A percentile compares a stretch with the other conserved stretches of the same genome.
Conservation (phyloP, 1,284 basidiomycete species). For the Pholiota adiposa region DNA sequence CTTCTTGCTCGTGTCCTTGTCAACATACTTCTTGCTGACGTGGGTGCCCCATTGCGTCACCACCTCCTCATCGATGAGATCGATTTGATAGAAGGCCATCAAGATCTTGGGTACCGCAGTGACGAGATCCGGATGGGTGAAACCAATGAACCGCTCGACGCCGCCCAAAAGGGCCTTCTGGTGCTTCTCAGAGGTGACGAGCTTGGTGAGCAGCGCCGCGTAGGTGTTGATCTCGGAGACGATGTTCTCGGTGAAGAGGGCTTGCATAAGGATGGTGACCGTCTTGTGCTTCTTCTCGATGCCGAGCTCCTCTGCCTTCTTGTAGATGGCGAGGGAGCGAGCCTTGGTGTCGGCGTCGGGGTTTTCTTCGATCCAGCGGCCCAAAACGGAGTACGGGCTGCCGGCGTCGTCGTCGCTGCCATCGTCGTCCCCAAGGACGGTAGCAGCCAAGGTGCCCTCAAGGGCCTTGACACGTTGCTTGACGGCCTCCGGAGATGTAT, state of each 20-base stretch:
- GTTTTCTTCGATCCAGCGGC: conserved; percentile 87
- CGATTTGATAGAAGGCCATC: conserved; percentile 94
- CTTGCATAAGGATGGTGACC: conserved; percentile 83
- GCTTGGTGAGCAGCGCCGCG: conserved; percentile 81
- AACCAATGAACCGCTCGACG: conserved; percentile 82
- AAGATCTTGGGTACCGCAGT: conserved; percentile 86
- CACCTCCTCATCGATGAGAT: conserved; percentile 92
- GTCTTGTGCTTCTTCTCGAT: conserved; percentile 97
- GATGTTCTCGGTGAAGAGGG: conserved; percentile 85
- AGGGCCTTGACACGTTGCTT: conserved; percentile 84
- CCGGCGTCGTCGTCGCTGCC: conserved; percentile 88
- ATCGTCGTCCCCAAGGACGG: conserved; percentile 71
- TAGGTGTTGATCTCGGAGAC: conserved; percentile 77
- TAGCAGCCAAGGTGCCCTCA: conserved; percentile 64
- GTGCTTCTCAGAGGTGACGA: conserved; percentile 88
- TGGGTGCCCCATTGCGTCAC: conserved; percentile 95
- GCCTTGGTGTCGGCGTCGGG: conserved; percentile 49
- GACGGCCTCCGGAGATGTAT: conserved; percentile 92
- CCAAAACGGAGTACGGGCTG: conserved; percentile 86
- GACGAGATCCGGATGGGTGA: conserved; percentile 69
- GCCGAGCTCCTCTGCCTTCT: conserved; percentile 90
- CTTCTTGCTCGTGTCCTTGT: conserved; percentile 94
- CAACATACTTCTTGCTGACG: conserved; percentile 97
- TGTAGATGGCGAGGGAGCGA: conserved; percentile 73
- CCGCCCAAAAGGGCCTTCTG: conserved; percentile 95